Evolutionary conservation across 2,329 filamentous ascomycete genomes (phyloP).

Genomic region (Herpotrichia juniperi): DNA sequence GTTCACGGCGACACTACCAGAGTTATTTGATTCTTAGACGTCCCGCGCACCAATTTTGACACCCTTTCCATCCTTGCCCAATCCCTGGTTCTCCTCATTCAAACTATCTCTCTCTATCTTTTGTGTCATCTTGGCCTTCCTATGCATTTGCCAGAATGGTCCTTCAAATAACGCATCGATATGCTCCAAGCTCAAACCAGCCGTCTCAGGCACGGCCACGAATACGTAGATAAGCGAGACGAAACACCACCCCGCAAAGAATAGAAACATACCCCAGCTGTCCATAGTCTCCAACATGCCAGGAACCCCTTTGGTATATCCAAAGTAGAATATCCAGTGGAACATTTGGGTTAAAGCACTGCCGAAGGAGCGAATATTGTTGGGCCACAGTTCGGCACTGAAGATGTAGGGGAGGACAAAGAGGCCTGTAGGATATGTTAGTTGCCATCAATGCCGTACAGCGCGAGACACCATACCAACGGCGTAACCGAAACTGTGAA

Average conservation of each 20-base stretch:
- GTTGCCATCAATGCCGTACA: not conserved
- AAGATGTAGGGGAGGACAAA: constrained; percentile 54
- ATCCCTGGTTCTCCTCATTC: too few relatives aligned
- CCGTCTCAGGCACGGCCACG: constrained; percentile 49
- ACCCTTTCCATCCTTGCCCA: too few relatives aligned
- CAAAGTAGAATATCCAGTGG: constrained; percentile 54
- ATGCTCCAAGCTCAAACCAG: constrained; percentile 48
- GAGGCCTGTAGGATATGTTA: constrained; percentile 16
- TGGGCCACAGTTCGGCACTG: constrained; percentile 54
- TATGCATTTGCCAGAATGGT: constrained; percentile 27
- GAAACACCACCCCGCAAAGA: constrained; percentile 49
- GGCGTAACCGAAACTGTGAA: constrained; percentile 55
- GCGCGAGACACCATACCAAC: constrained; percentile 25
- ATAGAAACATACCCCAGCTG: constrained; percentile 53
- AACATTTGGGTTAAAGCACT: constrained; percentile 48
- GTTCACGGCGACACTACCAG: too few relatives aligned
- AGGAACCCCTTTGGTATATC: constrained; percentile 43
- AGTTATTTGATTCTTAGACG: too few relatives aligned
- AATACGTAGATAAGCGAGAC: constrained; percentile 47
- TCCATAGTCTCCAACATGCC: constrained; percentile 42
- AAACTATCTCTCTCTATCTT: too few relatives aligned
- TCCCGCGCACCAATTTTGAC: too few relatives aligned
- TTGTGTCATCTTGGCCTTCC: too few relatives aligned
- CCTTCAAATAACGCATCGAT: constrained; percentile 47
- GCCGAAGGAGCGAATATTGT: constrained; percentile 53